A percentile compares a stretch with the other conserved stretches of the same genome.
phyloP scores from a whole-genome alignment of 169 alveolate species.

The Cryptosporidium tyzzeri region DNA sequence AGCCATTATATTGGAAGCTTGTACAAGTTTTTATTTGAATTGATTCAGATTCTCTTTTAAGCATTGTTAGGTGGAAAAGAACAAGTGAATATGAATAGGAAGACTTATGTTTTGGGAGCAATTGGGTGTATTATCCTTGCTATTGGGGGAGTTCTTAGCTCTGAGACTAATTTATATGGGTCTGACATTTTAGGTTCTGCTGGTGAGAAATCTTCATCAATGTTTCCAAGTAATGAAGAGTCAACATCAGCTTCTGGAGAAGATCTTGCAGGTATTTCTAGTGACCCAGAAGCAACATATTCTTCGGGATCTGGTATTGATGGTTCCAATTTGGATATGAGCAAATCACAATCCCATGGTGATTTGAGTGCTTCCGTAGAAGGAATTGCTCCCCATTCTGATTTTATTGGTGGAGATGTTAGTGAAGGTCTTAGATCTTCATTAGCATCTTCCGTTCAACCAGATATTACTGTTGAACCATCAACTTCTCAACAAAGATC shows the following conservation, averaged over 20 bases:
- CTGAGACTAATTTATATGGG: not conserved
- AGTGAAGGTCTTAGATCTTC: not conserved
- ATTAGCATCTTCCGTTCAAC: not conserved
- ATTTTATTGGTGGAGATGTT: not conserved
- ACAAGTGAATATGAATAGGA: not conserved
- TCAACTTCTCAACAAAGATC: not conserved
- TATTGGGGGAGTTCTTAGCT: slow-evolving; percentile 2
- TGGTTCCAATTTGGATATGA: not conserved
- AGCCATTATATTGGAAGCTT: not conserved
- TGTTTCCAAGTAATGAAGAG: not conserved
- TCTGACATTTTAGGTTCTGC: not conserved
- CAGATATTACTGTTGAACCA: not conserved
- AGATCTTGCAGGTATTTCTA: not conserved
- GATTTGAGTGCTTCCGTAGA: not conserved
- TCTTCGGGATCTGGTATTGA: not conserved
- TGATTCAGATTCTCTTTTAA: not conserved
- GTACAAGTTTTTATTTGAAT: not conserved
- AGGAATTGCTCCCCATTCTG: not conserved
- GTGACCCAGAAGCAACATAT: not conserved
- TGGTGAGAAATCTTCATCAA: not conserved
- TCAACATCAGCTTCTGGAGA: not conserved
- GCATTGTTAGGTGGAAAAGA: not conserved
- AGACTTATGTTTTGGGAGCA: not conserved
- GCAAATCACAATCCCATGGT: not conserved
- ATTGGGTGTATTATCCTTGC: slow-evolving; percentile 6